Evolutionary conservation across 1,284 basidiomycete genomes (phyloP).

Genomic region (Vanrija pseudolonga): DNA sequence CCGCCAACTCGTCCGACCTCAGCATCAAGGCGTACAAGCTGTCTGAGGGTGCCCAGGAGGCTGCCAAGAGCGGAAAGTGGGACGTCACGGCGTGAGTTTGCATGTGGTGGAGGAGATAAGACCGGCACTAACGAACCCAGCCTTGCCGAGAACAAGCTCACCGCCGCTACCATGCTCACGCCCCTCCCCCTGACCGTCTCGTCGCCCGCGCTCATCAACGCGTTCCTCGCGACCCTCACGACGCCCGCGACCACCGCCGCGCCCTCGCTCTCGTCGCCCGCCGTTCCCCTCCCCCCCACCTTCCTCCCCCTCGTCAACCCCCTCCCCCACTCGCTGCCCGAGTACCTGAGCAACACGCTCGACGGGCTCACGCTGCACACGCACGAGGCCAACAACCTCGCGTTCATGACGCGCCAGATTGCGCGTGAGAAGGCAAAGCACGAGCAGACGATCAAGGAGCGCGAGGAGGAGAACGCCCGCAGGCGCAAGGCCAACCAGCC

Average conservation of each 20-base stretch:
- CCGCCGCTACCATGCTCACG: conserved; percentile 82
- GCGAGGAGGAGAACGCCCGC: conserved; percentile 83
- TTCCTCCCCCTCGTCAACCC: conserved; percentile 53
- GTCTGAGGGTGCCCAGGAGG: conserved; percentile 75
- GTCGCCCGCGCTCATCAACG: conserved; percentile 77
- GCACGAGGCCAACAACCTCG: conserved; percentile 89
- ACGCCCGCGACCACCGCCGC: conserved; percentile 40
- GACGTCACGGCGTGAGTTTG: conserved; percentile 68
- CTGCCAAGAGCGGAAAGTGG: conserved; percentile 82
- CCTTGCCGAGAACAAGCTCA: conserved; percentile 78
- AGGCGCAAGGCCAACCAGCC: conserved; percentile 79
- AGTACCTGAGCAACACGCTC: conserved; percentile 68
- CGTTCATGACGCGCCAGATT: conserved; percentile 87
- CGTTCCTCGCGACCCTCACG: conserved; percentile 74
- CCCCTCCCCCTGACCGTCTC: conserved; percentile 87
- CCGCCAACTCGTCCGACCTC: conserved; percentile 72
- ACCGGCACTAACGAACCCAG: conserved; percentile 50
- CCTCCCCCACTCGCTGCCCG: conserved; percentile 53
- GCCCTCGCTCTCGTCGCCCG: conserved; percentile 35
- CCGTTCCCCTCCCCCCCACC: conserved; percentile 52
- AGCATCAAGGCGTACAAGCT: conserved; percentile 89
- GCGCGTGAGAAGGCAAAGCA: conserved; percentile 80
- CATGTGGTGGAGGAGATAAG: not conserved
- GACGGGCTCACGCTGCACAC: conserved; percentile 81
- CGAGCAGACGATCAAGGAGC: conserved; percentile 73